These are phyloP conservation scores for Myxozyma udenii DNA, from an alignment of 805 yeast genomes.

Conservation along the genomic window DNA sequence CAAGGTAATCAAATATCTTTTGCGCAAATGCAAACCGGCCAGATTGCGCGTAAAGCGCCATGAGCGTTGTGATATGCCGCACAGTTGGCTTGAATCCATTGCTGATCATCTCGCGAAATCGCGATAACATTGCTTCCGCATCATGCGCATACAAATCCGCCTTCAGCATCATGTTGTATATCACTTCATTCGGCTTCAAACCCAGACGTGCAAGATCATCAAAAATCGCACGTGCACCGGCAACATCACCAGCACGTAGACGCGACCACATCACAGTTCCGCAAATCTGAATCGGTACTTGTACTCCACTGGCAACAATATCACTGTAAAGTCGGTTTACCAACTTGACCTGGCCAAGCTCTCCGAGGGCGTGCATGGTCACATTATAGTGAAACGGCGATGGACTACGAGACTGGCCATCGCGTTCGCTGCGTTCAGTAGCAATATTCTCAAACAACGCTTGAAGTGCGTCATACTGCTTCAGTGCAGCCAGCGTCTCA, in stretches of 20 bases:
- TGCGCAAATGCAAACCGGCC: conserved; percentile 17
- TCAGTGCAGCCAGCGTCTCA: conserved; percentile 11
- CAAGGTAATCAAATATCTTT: conserved; percentile 7
- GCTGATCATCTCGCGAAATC: conserved; percentile 11
- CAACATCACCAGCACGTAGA: conserved; percentile 15
- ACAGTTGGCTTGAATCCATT: conserved; percentile 8
- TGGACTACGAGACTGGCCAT: conserved; percentile 8
- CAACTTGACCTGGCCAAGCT: conserved; percentile 15
- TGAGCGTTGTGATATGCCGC: conserved; percentile 21
- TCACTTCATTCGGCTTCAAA: conserved; percentile 11
- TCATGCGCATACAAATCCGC: conserved; percentile 14
- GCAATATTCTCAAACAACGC: conserved; percentile 16
- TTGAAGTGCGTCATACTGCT: conserved; percentile 18
- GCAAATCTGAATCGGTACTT: conserved; percentile 1
- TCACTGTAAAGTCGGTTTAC: conserved; percentile 16
- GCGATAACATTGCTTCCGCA: conserved; percentile 13
- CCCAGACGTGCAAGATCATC: conserved; percentile 5
- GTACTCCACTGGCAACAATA: conserved; percentile 7
- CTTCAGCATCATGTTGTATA: conserved; percentile 18
- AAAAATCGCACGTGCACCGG: conserved; percentile 17
- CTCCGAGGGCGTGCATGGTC: conserved; percentile 23
- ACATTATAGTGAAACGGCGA: conserved; percentile 14
- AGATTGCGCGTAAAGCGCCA: conserved; percentile 15
- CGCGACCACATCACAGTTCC: conserved; percentile 18
- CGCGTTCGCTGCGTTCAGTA: neutral